Evolutionary conservation across 257 asterid species (phyloP).

Genomic region (Nicotiana knightiana): DNA sequence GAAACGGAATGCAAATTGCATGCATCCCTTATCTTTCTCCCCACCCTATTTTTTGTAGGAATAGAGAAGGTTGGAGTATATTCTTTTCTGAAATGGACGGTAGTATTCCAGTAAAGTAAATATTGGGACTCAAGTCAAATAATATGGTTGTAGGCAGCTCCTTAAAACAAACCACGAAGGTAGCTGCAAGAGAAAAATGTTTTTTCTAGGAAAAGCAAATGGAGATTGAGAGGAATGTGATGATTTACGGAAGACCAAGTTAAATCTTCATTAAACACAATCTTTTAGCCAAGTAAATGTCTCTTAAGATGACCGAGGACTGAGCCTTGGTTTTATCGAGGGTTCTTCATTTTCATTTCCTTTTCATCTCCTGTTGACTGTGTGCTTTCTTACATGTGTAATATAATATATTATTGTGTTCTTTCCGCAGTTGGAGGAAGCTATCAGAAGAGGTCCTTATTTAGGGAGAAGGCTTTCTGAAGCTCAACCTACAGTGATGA

Average conservation of each 20-base stretch:
- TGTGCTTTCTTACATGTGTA: neutral
- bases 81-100: neutral
- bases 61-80: neutral
- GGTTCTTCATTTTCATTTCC: neutral
- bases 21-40: neutral
- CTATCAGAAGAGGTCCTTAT: conserved; percentile 83
- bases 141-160: neutral
- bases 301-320: neutral
- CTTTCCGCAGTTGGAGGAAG: conserved; percentile 62
- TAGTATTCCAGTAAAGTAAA: neutral
- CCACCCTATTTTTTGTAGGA: neutral
- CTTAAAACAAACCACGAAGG: neutral
- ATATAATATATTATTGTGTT: neutral
- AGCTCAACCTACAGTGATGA: conserved; percentile 74
- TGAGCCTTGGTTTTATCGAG: neutral
- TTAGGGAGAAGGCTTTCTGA: conserved; percentile 49
- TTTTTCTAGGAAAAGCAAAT: neutral
- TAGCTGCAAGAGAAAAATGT: neutral
- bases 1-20: neutral
- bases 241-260: neutral
- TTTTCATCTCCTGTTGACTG: neutral
- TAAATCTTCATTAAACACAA: neutral
- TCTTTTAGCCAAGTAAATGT: neutral
- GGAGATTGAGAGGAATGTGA: neutral
- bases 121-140: neutral